These are phyloP conservation scores for Lasiosphaeria hispida DNA, from an alignment of 495 filamentous ascomycete species.

Conservation along the genomic window DNA sequence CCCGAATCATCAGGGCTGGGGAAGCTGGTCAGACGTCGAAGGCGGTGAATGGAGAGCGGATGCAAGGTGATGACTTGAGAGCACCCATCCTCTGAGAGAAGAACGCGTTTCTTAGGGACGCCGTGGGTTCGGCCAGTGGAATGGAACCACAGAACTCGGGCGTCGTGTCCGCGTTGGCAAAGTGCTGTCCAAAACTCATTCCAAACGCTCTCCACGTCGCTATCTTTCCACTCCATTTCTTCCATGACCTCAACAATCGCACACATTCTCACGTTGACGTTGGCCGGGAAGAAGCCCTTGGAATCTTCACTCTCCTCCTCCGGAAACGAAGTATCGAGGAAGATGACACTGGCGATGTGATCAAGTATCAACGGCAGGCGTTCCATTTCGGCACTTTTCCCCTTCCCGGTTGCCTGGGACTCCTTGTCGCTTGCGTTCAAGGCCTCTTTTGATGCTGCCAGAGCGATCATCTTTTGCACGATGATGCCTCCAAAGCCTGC, in stretches of 20 bases:
- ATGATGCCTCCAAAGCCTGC: conserved; percentile 4
- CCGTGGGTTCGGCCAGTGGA: not conserved
- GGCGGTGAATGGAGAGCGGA: too few relatives aligned
- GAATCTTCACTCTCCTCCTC: not conserved
- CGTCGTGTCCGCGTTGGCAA: not conserved
- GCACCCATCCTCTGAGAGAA: too few relatives aligned
- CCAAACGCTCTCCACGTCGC: not conserved
- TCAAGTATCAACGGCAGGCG: not conserved
- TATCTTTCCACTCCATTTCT: not conserved
- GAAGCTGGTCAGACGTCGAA: not conserved
- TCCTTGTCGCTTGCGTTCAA: too few relatives aligned
- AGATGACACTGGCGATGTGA: not conserved
- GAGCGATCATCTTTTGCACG: not conserved
- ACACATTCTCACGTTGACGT: not conserved
- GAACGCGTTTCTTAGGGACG: too few relatives aligned
- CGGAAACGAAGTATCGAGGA: conserved; percentile 2
- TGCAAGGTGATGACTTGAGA: too few relatives aligned
- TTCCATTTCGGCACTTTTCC: not conserved
- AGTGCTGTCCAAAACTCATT: not conserved
- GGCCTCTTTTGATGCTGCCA: not conserved
- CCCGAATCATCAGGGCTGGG: not conserved
- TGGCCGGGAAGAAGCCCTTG: not conserved
- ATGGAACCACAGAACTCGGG: not conserved
- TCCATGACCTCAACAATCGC: not conserved
- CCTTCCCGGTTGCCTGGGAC: not conserved